Evolutionary conservation across 345 rosid species (phyloP), one percentile per base, ranked within the genome.

Genomic region (Arabis hirsuta): DNA sequence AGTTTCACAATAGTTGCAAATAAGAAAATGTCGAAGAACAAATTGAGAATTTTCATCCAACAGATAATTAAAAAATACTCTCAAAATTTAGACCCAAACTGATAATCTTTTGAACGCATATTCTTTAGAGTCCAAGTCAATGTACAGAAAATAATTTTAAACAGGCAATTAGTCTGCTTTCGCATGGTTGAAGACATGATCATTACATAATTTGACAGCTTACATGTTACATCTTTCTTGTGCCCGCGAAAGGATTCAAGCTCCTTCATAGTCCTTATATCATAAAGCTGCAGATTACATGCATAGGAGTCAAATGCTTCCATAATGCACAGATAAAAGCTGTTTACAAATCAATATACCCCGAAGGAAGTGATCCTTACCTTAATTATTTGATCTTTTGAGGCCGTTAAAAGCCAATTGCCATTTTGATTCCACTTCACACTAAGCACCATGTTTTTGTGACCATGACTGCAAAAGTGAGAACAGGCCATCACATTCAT

Each of bases 391-490:
- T 95, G 99, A 90, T 95, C 99, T 85, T 95, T 95, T 29, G 86
- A 83, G 69, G 96, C 93, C 38, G 99, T 95, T 70, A 95, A 79
- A 72, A 95, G 86, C 99, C 99, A 95, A 65, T 95, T 95, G 74
- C 97, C 99, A 79, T 95, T 95, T 80, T 87, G 96, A 82, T 95
- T 95, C 99, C 99, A 95, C 78, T 91, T 95, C 78, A 91, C 98
- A 74, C 93, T 87, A 66, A 91, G 98, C 69, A 95, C 99, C 10
- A 90, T 88, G 74, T 87, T 95, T 84, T 95, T 95, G 82, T 95
- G 99, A 52, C 98, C 99, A 84, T 95, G 99, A 78, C 99, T 91
- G 87, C 79, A 82, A 76, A 78, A 55, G 69, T 55, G 67, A 60
- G 64, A 57, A 72, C 52, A 77, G 64, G 61, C 61, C 69, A 44